Evolutionary conservation across 208 protist species (phyloP).

Genomic region (Porcisia deanei): DNA sequence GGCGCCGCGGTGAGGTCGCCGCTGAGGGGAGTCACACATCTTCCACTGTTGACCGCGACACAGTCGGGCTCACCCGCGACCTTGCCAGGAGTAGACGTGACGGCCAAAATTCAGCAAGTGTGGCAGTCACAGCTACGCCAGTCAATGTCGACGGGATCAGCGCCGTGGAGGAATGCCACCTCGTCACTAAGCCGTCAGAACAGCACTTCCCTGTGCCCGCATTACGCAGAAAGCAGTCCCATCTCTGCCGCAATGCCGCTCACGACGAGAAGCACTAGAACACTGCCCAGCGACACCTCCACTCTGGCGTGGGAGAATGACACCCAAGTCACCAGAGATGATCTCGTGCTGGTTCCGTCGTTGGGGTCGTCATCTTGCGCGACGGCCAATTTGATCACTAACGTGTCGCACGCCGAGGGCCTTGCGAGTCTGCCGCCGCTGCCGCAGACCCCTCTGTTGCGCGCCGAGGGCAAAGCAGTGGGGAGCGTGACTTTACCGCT

Average conservation of each 20-base stretch:
- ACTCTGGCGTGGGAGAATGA: slow-evolving; percentile 5
- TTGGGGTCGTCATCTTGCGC: not conserved
- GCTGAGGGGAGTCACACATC: not conserved
- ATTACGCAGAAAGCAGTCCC: not conserved
- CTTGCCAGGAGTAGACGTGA: slow-evolving; percentile 22
- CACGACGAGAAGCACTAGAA: slow-evolving; percentile 1
- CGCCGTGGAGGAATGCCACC: not conserved
- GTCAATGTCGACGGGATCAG: not conserved
- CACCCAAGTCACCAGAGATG: not conserved
- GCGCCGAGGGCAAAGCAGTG: not conserved
- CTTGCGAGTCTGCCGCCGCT: not conserved
- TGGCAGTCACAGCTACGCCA: slow-evolving; percentile 11
- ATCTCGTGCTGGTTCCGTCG: not conserved
- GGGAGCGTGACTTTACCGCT: not conserved
- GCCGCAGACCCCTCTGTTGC: not conserved
- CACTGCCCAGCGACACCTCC: not conserved
- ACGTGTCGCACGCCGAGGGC: not conserved
- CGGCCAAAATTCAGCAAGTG: slow-evolving; percentile 10
- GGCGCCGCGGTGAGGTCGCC: not conserved
- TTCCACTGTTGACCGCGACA: not conserved
- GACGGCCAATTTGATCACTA: not conserved
- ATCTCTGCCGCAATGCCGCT: slow-evolving; percentile 3
- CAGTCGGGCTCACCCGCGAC: not conserved
- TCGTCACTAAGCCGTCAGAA: not conserved
- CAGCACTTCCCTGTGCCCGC: not conserved